Conservation (phyloP, 2,329 filamentous ascomycete genomes). For the Chaetomium strumarium region DNA sequence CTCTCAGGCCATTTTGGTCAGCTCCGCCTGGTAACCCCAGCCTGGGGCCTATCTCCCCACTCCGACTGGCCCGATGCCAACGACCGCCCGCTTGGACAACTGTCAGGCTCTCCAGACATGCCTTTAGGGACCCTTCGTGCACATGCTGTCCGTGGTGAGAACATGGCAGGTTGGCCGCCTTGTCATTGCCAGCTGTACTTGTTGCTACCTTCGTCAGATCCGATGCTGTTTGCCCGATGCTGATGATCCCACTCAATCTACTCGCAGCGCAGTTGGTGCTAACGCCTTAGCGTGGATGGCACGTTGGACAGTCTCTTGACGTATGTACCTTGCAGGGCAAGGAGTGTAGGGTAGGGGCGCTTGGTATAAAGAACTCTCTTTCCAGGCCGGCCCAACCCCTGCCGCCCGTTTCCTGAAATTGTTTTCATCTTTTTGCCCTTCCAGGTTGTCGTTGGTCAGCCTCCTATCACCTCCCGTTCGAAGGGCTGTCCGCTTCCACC, state of each 20-base stretch:
- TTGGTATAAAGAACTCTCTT: slow-evolving; percentile 16
- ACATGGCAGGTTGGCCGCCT: background rate
- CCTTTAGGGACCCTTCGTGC: background rate
- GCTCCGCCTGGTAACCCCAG: slow-evolving; percentile 21
- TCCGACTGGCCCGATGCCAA: background rate
- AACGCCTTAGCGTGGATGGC: background rate
- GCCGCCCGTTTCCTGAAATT: background rate
- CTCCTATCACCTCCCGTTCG: background rate
- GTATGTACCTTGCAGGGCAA: background rate
- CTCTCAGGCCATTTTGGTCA: slow-evolving; percentile 30
- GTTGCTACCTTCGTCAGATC: background rate
- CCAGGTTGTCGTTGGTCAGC: background rate
- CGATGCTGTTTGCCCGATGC: slow-evolving; percentile 10
- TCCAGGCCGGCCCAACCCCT: background rate
- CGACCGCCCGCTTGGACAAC: background rate
- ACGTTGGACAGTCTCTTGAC: background rate
- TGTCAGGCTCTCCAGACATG: slow-evolving; percentile 1
- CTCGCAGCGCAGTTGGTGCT: background rate
- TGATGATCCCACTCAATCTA: slow-evolving; percentile 15
- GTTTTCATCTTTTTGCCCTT: slow-evolving; percentile 2
- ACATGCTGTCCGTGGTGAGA: background rate
- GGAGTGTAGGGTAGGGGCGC: background rate
- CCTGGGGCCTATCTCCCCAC: slow-evolving; percentile 18
- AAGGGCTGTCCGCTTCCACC: background rate
- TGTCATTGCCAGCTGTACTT: background rate